Evolutionary conservation across 768 basidiomycete genomes (phyloP), one percentile per base, ranked within the genome.

Genomic region (Dioszegia hungarica): DNA sequence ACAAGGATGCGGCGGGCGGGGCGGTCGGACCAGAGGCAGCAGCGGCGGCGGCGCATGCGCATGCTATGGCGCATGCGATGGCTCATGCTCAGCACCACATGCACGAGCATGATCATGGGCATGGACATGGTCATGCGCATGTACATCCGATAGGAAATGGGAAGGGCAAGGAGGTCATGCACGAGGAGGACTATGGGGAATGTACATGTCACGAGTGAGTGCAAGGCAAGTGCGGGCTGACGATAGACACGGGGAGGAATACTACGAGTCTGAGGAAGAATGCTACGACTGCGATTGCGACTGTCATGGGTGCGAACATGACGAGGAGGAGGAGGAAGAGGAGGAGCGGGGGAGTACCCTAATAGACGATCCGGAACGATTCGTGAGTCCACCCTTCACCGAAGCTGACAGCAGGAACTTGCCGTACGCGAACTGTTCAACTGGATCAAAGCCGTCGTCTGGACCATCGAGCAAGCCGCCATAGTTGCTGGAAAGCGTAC

Each of bases 361-460:
- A 24, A 29, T 65, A 17, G 68, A 75, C 24, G 65, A 72, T 59
- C 73, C 73, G 15, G 73, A 73, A 40, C 47, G 64, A 49, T 48
- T 73, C 48, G 71, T 73, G 37, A 41, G 68, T 63, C n/a, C 25
- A n/a, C 17, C 37, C 20, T 9, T 5, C 36, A 25, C 19, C 36
- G 1, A 6, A 34, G 49, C 49, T 38, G 11, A 37, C 29, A 3
- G 10, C 38, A 75, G 72, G 72, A 75, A 36, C 64, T 68, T 38
- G 66, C 69, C 2, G 69, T 72, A 1, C 51, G 66, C n/a, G 74
- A 72, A 51, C 59, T 75, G 11, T 75, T 75, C 65, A 67, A 68
- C 37, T 75, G 74, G 74, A 75, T 75, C 39, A 75, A 75, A 59
- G 67, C 70, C 10, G 68, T 73, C 39, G 70, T 73, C 19, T 75